phyloP scores from a whole-genome alignment of 805 yeast genomes.

The Candida corydali region DNA sequence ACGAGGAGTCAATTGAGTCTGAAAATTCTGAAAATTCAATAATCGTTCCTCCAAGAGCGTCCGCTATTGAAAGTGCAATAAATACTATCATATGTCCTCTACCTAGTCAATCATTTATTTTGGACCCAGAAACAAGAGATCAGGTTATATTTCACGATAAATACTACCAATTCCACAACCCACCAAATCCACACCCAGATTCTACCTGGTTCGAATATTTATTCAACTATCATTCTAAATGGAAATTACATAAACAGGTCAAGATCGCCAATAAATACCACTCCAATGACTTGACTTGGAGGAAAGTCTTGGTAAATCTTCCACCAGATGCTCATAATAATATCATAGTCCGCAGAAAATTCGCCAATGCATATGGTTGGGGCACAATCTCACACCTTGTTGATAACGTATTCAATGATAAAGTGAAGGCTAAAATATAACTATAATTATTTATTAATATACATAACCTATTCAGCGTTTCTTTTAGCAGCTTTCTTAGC shows the following conservation, averaged over 20 bases:
- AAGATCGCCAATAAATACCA: constrained; percentile 41
- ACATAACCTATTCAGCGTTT: constrained; percentile 63
- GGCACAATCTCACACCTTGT: constrained; percentile 41
- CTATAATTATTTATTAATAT: background rate
- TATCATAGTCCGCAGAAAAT: constrained; percentile 39
- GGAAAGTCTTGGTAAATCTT: constrained; percentile 39
- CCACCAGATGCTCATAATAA: constrained; percentile 47
- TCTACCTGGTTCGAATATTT: constrained; percentile 12
- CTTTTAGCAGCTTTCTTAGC: constrained; percentile 91
- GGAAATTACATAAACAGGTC: constrained; percentile 38
- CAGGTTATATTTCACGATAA: constrained; percentile 41
- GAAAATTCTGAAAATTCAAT: constrained; percentile 17
- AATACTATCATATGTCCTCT: constrained; percentile 36
- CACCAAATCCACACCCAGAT: constrained; percentile 21
- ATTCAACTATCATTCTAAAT: constrained; percentile 23
- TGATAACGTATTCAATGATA: constrained; percentile 8
- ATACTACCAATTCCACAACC: constrained; percentile 28
- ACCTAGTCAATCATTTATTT: constrained; percentile 30
- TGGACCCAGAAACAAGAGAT: constrained; percentile 30
- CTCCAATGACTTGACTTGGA: constrained; percentile 32
- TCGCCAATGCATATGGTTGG: constrained; percentile 46
- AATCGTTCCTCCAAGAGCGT: constrained; percentile 43
- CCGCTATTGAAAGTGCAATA: constrained; percentile 40
- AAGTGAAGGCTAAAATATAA: background rate
- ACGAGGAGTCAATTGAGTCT: constrained; percentile 3